Percentiles rank a stretch among this genome's conserved stretches.
These are phyloP conservation scores for Solanum clarkiae DNA, from an alignment of 257 asterid genomes.

Conservation along the genomic window DNA sequence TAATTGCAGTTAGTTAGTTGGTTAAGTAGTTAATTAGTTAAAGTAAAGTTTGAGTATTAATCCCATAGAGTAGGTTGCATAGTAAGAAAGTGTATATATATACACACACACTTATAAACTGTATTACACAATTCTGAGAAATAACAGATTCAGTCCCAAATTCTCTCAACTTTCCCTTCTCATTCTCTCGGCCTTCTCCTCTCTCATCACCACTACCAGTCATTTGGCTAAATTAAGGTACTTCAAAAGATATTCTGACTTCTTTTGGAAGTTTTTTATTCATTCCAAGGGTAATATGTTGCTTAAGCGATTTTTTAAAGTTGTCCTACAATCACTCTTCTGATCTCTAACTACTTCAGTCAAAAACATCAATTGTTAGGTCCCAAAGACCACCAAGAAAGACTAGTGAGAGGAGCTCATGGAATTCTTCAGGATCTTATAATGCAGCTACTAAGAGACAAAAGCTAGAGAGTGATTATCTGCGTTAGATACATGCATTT, in stretches of 20 bases:
- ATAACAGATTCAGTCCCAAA: too few species aligned
- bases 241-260: neutral
- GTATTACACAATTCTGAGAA: too few species aligned
- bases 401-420: neutral
- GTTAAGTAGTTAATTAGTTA: too few species aligned
- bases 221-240: neutral
- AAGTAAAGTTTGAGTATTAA: too few species aligned
- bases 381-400: neutral
- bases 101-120: too few species aligned
- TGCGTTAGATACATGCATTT: neutral
- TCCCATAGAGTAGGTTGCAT: too few species aligned
- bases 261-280: neutral
- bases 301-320: neutral
- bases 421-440: neutral
- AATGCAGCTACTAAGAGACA: slow-evolving; percentile 1
- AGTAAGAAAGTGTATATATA: too few species aligned
- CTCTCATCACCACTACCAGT: neutral
- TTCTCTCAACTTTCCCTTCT: too few species aligned
- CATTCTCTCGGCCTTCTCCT: too few species aligned
- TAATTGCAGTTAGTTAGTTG: too few species aligned
- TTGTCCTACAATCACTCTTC: neutral
- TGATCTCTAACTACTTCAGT: neutral
- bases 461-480: slow-evolving; percentile 3
- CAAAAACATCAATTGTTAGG: neutral
- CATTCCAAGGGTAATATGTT: neutral